Percentiles rank a stretch among this genome's conserved stretches.
Evolutionary conservation across 495 filamentous ascomycete species (phyloP).

Genomic region (Podospora didyma): DNA sequence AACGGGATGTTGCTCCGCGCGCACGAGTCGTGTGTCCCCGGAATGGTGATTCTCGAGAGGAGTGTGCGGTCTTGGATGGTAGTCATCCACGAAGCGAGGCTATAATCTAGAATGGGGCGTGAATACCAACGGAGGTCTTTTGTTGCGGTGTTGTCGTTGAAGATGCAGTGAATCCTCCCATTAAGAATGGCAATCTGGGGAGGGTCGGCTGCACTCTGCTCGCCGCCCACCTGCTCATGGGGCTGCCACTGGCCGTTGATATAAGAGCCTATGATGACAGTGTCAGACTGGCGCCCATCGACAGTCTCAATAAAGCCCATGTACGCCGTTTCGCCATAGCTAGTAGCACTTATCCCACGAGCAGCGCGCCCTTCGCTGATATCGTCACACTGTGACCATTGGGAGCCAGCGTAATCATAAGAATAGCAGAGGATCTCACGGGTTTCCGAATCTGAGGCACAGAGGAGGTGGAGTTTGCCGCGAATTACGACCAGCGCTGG

Average conservation of each 20-base stretch:
- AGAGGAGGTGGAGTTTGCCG: constrained; percentile 23
- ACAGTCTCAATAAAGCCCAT: constrained; percentile 25
- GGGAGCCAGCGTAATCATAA: constrained; percentile 14
- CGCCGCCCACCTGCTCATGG: constrained; percentile 19
- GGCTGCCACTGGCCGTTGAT: constrained; percentile 19
- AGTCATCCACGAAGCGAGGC: constrained; percentile 73
- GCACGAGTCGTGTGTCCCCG: constrained; percentile 85
- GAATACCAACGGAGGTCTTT: constrained; percentile 29
- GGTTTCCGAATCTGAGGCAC: constrained; percentile 12
- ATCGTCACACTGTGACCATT: constrained; percentile 22
- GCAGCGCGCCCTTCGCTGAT: constrained; percentile 25
- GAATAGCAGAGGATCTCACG: constrained; percentile 24
- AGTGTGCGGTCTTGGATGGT: constrained; percentile 61
- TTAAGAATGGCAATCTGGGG: constrained; percentile 29
- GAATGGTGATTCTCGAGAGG: constrained; percentile 76
- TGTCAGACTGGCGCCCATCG: constrained; percentile 11
- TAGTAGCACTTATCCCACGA: constrained; percentile 23
- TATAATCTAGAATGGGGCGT: constrained; percentile 23
- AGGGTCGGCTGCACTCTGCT: constrained; percentile 18
- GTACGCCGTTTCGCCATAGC: constrained; percentile 26
- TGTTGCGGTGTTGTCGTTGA: constrained; percentile 20
- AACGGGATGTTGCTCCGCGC: constrained; percentile 70
- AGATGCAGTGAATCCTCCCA: constrained; percentile 31
- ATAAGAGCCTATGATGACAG: constrained; percentile 22
- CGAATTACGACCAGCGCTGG: constrained; percentile 25